Conservation (phyloP, 2,329 filamentous ascomycete genomes). For the Diaporthe vexans region DNA sequence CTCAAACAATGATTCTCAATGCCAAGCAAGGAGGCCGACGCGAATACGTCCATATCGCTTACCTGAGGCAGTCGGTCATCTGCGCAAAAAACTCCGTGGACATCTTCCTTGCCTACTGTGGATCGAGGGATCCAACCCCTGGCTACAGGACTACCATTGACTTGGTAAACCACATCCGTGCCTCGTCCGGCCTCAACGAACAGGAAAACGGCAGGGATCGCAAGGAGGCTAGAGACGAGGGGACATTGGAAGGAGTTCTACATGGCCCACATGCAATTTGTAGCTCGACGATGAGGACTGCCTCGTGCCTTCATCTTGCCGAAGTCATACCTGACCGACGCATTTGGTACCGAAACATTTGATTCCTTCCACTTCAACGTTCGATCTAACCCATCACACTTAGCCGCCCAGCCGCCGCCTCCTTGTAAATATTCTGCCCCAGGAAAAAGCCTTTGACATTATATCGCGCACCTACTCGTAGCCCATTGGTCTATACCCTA, state of each 20-base stretch:
- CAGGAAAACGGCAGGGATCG: background rate
- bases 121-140: background rate
- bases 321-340: conserved; percentile 23
- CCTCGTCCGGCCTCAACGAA: background rate
- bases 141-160: background rate
- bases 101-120: no score
- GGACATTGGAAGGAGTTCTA: background rate
- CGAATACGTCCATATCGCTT: background rate
- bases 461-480: conserved; percentile 42
- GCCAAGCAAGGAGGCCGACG: background rate
- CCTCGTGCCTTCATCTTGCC: conserved; percentile 33
- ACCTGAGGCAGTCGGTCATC: background rate
- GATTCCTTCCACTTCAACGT: conserved; percentile 46
- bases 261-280: background rate
- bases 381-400: no score
- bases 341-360: conserved; percentile 42
- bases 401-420: conserved; percentile 39
- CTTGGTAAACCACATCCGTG: background rate
- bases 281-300: conserved; percentile 38
- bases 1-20: conserved; percentile 11
- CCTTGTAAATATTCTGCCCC: conserved; percentile 48
- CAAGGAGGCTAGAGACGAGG: no score
- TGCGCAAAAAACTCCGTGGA: background rate
- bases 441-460: conserved; percentile 49
- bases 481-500: conserved; percentile 31